Base-by-base conservation (phyloP, 768 basidiomycete genomes). In the Rhizopogon sp. region DNA sequence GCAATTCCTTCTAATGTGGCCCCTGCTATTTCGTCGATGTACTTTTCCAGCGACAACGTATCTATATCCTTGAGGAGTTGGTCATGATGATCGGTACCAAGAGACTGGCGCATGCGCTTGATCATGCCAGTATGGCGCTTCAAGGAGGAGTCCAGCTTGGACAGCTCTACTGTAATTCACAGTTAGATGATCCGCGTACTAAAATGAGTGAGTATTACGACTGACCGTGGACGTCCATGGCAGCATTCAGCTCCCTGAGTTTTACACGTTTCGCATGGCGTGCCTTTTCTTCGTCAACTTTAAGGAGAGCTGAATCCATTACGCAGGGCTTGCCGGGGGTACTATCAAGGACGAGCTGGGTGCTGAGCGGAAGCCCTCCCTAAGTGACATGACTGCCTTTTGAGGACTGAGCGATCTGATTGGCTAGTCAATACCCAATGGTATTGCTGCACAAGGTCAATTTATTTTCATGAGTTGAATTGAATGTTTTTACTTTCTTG, bases 81-180 rank as follows among this genome's bases (percentile, higher is more conserved):
- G 62, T 94, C 92, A 45, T 79, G 81, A 66, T 92, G 87, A 62
- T 93, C 91, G 39, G 78, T 66, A 14, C 87, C 89, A 64, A 98
- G 78, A 16, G 92, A 90, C 65, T 88, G 91, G 44, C 88, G 84
- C 62, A 98, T 88, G 43, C 90, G 87, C 71, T 96, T 98, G 60
- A 97, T 94, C 58, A 98, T 81, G 6, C 93, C 91, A 1, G 94
- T 98, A 71, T 99, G 95, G 6, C 93, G 87, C 73, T 93, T 98
- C 55, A 99, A 73, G 43, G 97, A 98, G 3, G 97, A 93, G 70
- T 98, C 97, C 22, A 94, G 78, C 67, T 85, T 93, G 20, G 81
- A 75, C 9, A 82, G 75, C 67, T 87, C 92, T 93, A 50, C 50
- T 35, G 20, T 42, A 16, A 5, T 29, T 39, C 13, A 49, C 60